Conservation (phyloP, 2,329 filamentous ascomycete genomes). For the Bimuria novae-zelandiae region DNA sequence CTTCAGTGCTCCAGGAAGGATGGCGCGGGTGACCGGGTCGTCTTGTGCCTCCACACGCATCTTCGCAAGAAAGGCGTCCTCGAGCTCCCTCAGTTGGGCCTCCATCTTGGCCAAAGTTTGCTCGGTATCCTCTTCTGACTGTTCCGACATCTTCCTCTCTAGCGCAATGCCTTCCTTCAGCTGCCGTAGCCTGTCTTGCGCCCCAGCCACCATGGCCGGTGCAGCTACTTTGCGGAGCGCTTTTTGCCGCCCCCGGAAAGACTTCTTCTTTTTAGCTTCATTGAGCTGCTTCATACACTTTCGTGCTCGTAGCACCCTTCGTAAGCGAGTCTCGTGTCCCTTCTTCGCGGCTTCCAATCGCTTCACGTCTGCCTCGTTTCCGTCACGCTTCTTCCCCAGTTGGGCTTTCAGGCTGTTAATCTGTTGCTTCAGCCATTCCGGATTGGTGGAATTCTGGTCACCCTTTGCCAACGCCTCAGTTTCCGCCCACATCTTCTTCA, state of each 20-base stretch:
- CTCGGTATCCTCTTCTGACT: conserved; percentile 14
- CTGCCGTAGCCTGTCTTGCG: conserved; percentile 22
- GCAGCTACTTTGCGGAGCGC: conserved; percentile 19
- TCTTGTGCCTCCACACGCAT: conserved; percentile 17
- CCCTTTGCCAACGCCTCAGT: conserved; percentile 20
- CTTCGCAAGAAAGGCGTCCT: conserved; percentile 31
- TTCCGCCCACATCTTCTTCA: conserved; percentile 34
- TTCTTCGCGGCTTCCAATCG: conserved; percentile 26
- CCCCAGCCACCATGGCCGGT: conserved; percentile 27
- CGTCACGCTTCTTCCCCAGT: conserved; percentile 32
- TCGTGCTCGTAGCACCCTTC: conserved; percentile 28
- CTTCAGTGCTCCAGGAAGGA: conserved; percentile 27
- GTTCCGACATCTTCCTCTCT: conserved; percentile 13
- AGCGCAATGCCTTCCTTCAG: conserved; percentile 21
- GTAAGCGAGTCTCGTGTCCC: conserved; percentile 29
- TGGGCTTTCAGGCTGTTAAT: conserved; percentile 29
- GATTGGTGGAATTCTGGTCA: conserved; percentile 20
- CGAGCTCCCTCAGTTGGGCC: conserved; percentile 22
- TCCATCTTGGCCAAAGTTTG: not conserved
- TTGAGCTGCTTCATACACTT: conserved; percentile 32
- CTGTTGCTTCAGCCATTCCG: conserved; percentile 33
- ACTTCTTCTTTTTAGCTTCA: conserved; percentile 20
- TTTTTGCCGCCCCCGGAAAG: conserved; percentile 26
- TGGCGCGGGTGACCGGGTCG: conserved; percentile 30
- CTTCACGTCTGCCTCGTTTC: conserved; percentile 31